These are phyloP conservation scores for Hamiltosporidium magnivora DNA, from an alignment of 371 early-diverging fungal genomes.

Conservation along the genomic window DNA sequence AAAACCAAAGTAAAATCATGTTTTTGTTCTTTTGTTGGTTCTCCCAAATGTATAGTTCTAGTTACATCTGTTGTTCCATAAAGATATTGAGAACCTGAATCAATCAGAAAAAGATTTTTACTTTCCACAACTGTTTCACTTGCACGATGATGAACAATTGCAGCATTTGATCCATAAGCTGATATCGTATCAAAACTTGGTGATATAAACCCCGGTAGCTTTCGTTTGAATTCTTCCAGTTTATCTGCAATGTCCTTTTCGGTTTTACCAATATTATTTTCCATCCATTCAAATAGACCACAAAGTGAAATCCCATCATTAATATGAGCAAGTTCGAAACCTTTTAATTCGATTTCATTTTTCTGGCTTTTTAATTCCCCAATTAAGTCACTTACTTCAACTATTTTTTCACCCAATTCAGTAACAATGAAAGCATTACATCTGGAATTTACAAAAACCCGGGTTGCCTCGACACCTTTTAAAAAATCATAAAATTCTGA, in stretches of 20 bases:
- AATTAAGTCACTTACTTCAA: slow-evolving; percentile 9
- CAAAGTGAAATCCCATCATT: slow-evolving; percentile 78
- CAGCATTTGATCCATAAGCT: slow-evolving; percentile 79
- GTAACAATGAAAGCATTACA: slow-evolving; percentile 2
- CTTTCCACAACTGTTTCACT: slow-evolving; percentile 61
- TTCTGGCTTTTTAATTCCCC: slow-evolving; percentile 58
- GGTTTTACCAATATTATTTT: slow-evolving; percentile 61
- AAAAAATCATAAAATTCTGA: background rate
- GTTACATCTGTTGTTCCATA: slow-evolving; percentile 93
- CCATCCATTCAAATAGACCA: slow-evolving; percentile 81
- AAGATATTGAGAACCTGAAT: slow-evolving; percentile 88
- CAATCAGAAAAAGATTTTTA: slow-evolving; percentile 73
- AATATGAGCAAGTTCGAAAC: slow-evolving; percentile 77
- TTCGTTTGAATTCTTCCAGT: slow-evolving; percentile 62
- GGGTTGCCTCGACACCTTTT: background rate
- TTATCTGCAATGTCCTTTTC: slow-evolving; percentile 69
- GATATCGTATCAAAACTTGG: slow-evolving; percentile 91
- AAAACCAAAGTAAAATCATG: slow-evolving; percentile 85
- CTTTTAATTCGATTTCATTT: slow-evolving; percentile 72
- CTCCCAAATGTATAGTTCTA: slow-evolving; percentile 78
- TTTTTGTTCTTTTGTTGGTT: slow-evolving; percentile 69
- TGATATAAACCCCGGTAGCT: slow-evolving; percentile 56
- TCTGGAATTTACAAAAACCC: slow-evolving; percentile 4
- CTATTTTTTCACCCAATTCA: slow-evolving; percentile 6
- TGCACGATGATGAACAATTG: slow-evolving; percentile 93